Conservation (phyloP, 1,284 basidiomycete species). For the Caloboletus firmus region DNA sequence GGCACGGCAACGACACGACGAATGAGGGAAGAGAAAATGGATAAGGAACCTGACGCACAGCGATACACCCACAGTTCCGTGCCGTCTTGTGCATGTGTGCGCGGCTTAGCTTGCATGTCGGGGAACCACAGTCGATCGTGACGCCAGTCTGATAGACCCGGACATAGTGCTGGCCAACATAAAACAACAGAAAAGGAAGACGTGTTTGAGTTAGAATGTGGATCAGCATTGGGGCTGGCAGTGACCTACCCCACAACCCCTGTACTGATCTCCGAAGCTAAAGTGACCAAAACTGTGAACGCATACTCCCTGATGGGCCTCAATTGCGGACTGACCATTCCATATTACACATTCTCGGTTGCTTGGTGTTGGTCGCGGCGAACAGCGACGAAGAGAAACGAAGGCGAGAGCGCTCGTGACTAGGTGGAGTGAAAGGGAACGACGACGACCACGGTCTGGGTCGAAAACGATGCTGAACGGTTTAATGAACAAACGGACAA, state of each 20-base stretch:
- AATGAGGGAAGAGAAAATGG: not conserved
- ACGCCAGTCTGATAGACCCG: conserved; percentile 49
- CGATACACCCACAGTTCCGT: conserved; percentile 36
- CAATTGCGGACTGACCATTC: conserved; percentile 39
- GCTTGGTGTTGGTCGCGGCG: conserved; percentile 1
- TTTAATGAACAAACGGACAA: conserved; percentile 2
- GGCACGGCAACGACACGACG: not conserved
- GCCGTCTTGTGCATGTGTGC: conserved; percentile 48
- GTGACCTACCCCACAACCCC: conserved; percentile 55
- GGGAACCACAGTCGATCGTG: conserved; percentile 43
- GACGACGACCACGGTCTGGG: not conserved
- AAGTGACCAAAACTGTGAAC: conserved; percentile 3
- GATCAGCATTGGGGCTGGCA: not conserved
- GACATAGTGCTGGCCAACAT: conserved; percentile 52
- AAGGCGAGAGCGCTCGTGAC: not conserved
- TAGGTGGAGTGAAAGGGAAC: not conserved
- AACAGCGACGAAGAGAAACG: not conserved
- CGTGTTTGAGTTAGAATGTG: conserved; percentile 4
- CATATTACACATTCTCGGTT: conserved; percentile 42
- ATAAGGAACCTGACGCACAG: conserved; percentile 25
- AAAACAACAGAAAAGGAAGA: not conserved
- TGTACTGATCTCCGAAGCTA: conserved; percentile 64
- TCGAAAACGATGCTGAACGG: not conserved
- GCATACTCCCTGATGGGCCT: not conserved
- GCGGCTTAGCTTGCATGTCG: conserved; percentile 43